Evolutionary conservation across 2,329 filamentous ascomycete genomes (phyloP), one percentile per base, ranked within the genome.

Genomic region (Trichoderma atrobrunneum): DNA sequence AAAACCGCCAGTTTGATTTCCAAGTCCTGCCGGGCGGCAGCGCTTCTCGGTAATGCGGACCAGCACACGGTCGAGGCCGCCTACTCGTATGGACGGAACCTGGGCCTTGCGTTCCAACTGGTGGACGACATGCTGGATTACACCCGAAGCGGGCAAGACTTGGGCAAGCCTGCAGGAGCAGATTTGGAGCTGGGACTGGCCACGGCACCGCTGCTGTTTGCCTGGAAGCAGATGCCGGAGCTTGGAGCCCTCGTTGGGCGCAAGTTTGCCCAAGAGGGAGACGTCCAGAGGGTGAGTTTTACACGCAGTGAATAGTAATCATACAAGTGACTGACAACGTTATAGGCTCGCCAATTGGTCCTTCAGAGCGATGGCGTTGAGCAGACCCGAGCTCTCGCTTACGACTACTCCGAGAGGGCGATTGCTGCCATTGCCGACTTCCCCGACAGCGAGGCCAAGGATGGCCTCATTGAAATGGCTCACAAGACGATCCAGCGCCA

Each of bases 81-180:
- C 2, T 99, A 99, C 80, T 83, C 88, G 18, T 99, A 98, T 79
- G 96, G 96, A 67, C 94, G 94, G 82, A 98, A 99, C 78, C 82
- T 99, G 61, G 96, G 96, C 1, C 84, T 99, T 70, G 96, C 96
- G 1, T 99, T 99, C 84, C 96, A 99, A 86, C 87, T 99, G 11
- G 95, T 99, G 18, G 96, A 99, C 80, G 96, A 99, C 80, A 93
- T 99, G 92, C 87, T 99, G 77, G 96, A 99, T 82, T 99, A 98
- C 81, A 98, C 96, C 0, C 89, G 94, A 74, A 94, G 89, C 70
- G 94, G 91, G 56, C 87, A 89, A 72, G 94, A 98, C 80, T 85
- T 99, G 56, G 96, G 96, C 28, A 99, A 99, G 84, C 96, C 96
- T 3, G 93, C 95, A 6, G 96, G 95, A 54, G 96, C 96, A 34